These are phyloP conservation scores for Coleophoma cylindrospora DNA, from an alignment of 2,329 filamentous ascomycete genomes.

Conservation along the genomic window DNA sequence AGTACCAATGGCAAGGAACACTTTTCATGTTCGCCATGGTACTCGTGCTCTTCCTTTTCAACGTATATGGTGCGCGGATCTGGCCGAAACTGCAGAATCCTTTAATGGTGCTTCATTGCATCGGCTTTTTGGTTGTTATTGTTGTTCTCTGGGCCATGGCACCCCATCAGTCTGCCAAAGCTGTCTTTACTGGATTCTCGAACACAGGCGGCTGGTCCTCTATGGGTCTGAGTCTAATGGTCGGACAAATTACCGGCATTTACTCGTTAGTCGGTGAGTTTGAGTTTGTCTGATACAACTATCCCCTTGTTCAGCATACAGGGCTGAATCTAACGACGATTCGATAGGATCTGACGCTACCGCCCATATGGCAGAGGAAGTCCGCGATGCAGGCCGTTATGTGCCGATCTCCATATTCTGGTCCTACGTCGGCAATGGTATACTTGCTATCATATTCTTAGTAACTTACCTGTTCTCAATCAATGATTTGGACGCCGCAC, in stretches of 20 bases:
- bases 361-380: constrained; percentile 41
- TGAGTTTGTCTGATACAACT: not conserved
- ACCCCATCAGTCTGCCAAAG: constrained; percentile 9
- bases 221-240: constrained; percentile 27
- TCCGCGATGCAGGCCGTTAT: constrained; percentile 37
- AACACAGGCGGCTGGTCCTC: constrained; percentile 27
- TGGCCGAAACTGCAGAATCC: constrained; percentile 36
- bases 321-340: not conserved
- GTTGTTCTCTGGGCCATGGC: constrained; percentile 28
- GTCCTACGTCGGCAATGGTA: constrained; percentile 40
- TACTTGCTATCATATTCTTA: constrained; percentile 34
- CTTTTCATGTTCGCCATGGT: constrained; percentile 37
- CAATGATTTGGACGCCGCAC: constrained; percentile 26
- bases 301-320: not conserved
- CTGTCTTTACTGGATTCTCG: constrained; percentile 25
- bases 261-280: constrained; percentile 10
- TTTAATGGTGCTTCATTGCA: constrained; percentile 36
- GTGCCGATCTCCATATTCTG: constrained; percentile 42
- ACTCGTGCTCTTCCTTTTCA: constrained; percentile 35
- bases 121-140: constrained; percentile 38
- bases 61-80: constrained; percentile 31
- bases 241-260: constrained; percentile 31
- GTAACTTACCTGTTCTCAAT: constrained; percentile 30
- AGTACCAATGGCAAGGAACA: constrained; percentile 32
- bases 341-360: constrained; percentile 16